Evolutionary conservation across 345 rosid species (phyloP).

Genomic region (Kernera saxatilis): DNA sequence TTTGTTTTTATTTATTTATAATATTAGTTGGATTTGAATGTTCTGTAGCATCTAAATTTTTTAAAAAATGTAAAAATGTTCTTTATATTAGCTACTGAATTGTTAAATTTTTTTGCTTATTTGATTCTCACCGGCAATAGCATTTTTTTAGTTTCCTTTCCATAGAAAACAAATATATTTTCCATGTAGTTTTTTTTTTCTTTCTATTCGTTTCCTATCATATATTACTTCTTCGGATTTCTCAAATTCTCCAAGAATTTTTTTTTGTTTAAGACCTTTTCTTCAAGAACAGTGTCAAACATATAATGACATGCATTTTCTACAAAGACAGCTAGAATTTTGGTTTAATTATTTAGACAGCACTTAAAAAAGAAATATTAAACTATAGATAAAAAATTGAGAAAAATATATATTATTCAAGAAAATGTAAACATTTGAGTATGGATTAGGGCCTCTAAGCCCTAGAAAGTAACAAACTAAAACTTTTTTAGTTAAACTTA

Average conservation of each 20-base stretch:
- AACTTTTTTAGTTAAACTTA: no score
- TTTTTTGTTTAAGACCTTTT: neutral
- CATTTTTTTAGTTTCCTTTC: neutral
- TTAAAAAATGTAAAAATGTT: no score
- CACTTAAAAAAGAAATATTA: neutral
- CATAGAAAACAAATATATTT: neutral
- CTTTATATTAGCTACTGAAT: neutral
- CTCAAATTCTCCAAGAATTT: no score
- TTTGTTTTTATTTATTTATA: neutral
- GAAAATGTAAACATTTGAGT: neutral
- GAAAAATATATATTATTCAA: neutral
- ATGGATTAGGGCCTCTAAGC: neutral
- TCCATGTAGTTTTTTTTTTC: neutral
- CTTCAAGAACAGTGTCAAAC: slow-evolving; percentile 20
- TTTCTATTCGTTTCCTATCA: no score
- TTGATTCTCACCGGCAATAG: neutral
- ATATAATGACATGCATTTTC: slow-evolving; percentile 24
- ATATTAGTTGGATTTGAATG: neutral
- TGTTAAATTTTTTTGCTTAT: neutral
- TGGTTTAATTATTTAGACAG: slow-evolving; percentile 1
- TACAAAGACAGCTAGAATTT: slow-evolving; percentile 18
- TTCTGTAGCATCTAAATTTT: neutral
- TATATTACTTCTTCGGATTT: no score
- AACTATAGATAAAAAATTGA: neutral
- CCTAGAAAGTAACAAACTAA: no score